A percentile compares a stretch with the other conserved stretches of the same genome.
These are phyloP conservation scores for Suillus luteus DNA, from an alignment of 768 basidiomycete genomes.

Conservation along the genomic window DNA sequence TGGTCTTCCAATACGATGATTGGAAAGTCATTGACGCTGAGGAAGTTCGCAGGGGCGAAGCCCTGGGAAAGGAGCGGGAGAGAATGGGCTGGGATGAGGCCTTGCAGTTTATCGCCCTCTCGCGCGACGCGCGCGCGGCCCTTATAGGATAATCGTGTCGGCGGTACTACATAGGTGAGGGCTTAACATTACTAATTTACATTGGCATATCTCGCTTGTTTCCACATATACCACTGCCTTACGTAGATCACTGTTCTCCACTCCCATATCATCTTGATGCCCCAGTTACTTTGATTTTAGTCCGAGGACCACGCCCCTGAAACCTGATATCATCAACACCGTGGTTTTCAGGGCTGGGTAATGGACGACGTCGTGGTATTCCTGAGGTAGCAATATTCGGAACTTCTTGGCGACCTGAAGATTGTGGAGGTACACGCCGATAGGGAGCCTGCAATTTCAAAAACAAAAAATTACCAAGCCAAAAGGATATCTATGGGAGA, in stretches of 20 bases:
- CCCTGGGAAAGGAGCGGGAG: constrained; percentile 70
- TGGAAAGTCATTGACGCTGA: constrained; percentile 78
- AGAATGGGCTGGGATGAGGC: constrained; percentile 73
- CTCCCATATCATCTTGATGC: background rate
- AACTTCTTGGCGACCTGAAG: constrained; percentile 26
- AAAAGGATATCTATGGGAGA: constrained; percentile 9
- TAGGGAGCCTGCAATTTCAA: constrained; percentile 22
- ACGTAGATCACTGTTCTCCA: background rate
- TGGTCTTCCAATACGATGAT: constrained; percentile 63
- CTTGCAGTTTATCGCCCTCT: constrained; percentile 29
- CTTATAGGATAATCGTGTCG: background rate
- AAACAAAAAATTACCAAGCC: background rate
- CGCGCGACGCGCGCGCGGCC: background rate
- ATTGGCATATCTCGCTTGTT: background rate
- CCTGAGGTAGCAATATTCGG: constrained; percentile 29
- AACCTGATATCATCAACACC: background rate
- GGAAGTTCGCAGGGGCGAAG: constrained; percentile 62
- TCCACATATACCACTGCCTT: background rate
- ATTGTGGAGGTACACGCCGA: constrained; percentile 26
- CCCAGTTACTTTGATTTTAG: background rate
- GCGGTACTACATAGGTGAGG: background rate
- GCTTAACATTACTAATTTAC: background rate
- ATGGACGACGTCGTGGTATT: constrained; percentile 26
- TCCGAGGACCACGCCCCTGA: background rate
- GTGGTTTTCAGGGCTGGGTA: constrained; percentile 29